Conservation (phyloP, 2,329 filamentous ascomycete species). For the Paraphoma chrysanthemicola region DNA sequence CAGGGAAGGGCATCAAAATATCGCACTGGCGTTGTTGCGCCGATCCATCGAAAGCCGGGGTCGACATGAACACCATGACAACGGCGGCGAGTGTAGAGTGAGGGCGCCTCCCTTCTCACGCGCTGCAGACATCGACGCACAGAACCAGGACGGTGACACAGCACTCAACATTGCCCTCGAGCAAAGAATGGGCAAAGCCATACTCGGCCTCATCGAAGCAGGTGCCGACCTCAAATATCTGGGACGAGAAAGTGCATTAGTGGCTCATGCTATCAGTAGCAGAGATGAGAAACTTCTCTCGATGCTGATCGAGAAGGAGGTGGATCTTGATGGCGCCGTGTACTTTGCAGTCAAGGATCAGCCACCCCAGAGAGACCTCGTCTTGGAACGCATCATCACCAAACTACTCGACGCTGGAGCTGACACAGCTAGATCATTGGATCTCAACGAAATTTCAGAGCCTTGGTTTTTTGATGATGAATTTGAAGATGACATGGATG, state of each 20-base stretch:
- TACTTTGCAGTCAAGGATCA: conserved; percentile 3
- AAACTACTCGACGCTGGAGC: conserved; percentile 9
- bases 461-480: too few species aligned
- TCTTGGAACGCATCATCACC: conserved; percentile 4
- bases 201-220: conserved; percentile 6
- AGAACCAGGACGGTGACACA: conserved; percentile 13
- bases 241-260: conserved; percentile 1
- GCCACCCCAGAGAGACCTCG: not conserved
- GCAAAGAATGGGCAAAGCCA: conserved; percentile 1
- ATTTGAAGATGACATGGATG: too few species aligned
- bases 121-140: conserved; percentile 5
- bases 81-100: not conserved
- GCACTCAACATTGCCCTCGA: conserved; percentile 12
- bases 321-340: conserved; percentile 6
- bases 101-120: not conserved
- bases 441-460: too few species aligned
- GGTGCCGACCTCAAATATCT: conserved; percentile 8
- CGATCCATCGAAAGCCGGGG: not conserved
- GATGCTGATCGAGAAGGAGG: conserved; percentile 3
- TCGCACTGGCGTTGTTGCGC: conserved; percentile 10
- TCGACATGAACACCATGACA: not conserved
- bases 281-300: conserved; percentile 6
- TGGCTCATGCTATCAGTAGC: conserved; percentile 4
- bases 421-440: not conserved
- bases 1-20: conserved; percentile 12